Base-by-base conservation (phyloP, 805 yeast species). In the Isabelozyma pseudorhagii region DNA sequence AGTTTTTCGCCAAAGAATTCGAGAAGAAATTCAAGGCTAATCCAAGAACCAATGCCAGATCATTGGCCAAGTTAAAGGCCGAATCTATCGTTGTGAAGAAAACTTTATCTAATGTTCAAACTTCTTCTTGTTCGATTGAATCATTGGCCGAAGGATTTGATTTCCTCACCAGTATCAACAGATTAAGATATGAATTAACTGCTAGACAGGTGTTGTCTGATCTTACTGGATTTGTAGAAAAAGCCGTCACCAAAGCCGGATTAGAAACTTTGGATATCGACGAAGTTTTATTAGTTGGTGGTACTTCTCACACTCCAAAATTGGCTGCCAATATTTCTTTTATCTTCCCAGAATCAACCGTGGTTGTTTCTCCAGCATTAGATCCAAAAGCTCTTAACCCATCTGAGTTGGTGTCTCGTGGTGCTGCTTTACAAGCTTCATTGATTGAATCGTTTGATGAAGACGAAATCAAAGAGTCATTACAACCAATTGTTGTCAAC, bases 341-440 rank as follows among this genome's bases (percentile, higher is more conserved):
- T 50, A 62, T 90, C 46, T 93, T 93, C 83, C 96, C 96, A 55
- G 94, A 87, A 68, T 67, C 85, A 44, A 84, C 90, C 48, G 80
- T 75, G 47, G 79, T 92, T 48, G 76, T 84, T 53, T 84, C 97
- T 25, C 96, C 98, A 56, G 73, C 86, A 36, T 63, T 78, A 53
- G 93, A 89, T 67, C 59, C 87, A 53, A 90, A 89, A 72, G 88
- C 94, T 50, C 66, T 84, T 53, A 82, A 89, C 72, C 97, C 99
- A 52, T 85, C 89, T 64, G 98, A 94, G 76, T 79, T 91, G 63
- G 77, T 87, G 56, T 85, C 96, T 56, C 85, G 96, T 64, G 99
- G 99, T 73, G 96, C 97, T 51, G 97, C 98, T 54, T 80, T 93
- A 67, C 98, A 94, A 79, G 99, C 97, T 46, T 83, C 96, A 38